phyloP scores from a whole-genome alignment of 495 filamentous ascomycete species.

The Podospora fimiseda region DNA sequence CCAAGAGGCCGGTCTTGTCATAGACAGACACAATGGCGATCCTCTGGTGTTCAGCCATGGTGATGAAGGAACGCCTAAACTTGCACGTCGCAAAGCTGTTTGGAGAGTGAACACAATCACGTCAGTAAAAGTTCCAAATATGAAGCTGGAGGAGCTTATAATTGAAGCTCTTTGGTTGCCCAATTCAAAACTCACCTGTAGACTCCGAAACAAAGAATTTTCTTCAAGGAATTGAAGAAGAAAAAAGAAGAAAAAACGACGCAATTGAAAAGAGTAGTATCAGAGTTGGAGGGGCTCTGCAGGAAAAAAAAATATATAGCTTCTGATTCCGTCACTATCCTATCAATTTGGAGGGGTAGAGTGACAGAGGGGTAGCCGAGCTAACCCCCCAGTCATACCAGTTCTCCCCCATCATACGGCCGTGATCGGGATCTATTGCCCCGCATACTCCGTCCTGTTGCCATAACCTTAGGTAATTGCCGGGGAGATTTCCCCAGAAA shows the following conservation, averaged over 20 bases:
- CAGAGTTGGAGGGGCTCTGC: neutral
- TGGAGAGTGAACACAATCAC: neutral
- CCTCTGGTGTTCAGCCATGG: conserved; percentile 34
- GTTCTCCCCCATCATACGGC: too few species aligned
- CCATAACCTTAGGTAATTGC: conserved; percentile 12
- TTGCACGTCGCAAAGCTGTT: conserved; percentile 6
- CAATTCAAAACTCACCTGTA: neutral
- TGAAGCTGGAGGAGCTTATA: too few species aligned
- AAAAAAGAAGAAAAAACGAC: neutral
- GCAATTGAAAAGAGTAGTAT: neutral
- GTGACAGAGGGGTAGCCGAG: neutral
- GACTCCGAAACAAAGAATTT: neutral
- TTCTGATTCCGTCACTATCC: neutral
- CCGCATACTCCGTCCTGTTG: neutral
- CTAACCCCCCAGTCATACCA: too few species aligned
- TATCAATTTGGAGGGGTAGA: neutral
- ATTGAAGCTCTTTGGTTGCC: too few species aligned
- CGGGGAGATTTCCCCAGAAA: too few species aligned
- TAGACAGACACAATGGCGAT: conserved; percentile 95
- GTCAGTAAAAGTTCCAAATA: neutral
- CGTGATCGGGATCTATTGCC: conserved; percentile 5
- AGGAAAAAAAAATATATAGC: neutral
- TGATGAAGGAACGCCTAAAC: conserved; percentile 14
- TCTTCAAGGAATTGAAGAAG: neutral
- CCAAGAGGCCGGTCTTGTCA: conserved; percentile 94